Conservation (phyloP, 2,329 filamentous ascomycete species). For the Ophiocordyceps sinensis region DNA sequence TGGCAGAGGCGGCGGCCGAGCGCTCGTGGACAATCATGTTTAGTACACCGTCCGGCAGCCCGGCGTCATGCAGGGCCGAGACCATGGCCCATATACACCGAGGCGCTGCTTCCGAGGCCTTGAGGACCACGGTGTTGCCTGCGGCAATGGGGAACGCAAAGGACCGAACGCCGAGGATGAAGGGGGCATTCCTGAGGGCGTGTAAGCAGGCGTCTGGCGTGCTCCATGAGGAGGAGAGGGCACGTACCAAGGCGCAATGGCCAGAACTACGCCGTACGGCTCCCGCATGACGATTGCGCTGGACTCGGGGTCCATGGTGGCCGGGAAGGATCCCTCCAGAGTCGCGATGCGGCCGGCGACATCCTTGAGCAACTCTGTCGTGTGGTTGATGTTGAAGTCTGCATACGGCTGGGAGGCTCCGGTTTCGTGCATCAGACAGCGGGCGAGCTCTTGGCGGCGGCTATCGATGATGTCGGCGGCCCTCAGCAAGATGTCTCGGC, state of each 20-base stretch:
- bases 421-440: conserved; percentile 42
- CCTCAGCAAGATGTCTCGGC: conserved; percentile 56
- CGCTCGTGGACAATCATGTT: conserved; percentile 57
- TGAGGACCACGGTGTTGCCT: conserved; percentile 65
- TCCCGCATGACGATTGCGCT: conserved; percentile 55
- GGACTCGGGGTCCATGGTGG: conserved; percentile 13
- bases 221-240: background rate
- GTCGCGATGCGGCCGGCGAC: conserved; percentile 26
- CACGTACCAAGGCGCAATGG: conserved; percentile 65
- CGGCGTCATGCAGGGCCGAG: conserved; percentile 54
- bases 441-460: conserved; percentile 43
- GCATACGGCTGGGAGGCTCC: conserved; percentile 23
- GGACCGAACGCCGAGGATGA: conserved; percentile 37
- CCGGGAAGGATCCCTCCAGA: conserved; percentile 22
- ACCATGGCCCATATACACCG: conserved; percentile 48
- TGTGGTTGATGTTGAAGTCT: conserved; percentile 22
- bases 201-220: background rate
- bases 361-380: conserved; percentile 25
- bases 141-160: conserved; percentile 55
- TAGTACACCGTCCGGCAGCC: conserved; percentile 59
- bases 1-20: conserved; percentile 52
- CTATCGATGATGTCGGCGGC: conserved; percentile 49
- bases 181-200: conserved; percentile 38
- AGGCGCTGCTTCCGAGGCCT: conserved; percentile 55
- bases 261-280: conserved; percentile 65